Conservation (phyloP, 1,284 basidiomycete species). For the Rhodotorula glutinis region DNA sequence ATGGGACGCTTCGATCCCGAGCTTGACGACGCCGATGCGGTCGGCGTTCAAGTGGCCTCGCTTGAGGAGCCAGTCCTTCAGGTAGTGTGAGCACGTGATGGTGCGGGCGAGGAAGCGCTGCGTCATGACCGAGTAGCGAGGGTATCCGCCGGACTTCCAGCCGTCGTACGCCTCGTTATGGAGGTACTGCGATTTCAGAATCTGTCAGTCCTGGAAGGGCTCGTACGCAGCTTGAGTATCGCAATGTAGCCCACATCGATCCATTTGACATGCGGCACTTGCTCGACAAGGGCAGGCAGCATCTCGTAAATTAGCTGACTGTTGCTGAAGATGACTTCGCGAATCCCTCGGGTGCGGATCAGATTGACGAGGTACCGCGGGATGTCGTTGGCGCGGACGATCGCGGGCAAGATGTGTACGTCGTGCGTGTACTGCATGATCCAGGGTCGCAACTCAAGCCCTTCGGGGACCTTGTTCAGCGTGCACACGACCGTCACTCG, state of each 20-base stretch:
- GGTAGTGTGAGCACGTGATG: conserved; percentile 40
- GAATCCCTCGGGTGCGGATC: conserved; percentile 23
- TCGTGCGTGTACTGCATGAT: conserved; percentile 41
- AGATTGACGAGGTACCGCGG: conserved; percentile 38
- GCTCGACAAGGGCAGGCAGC: conserved; percentile 36
- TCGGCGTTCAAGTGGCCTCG: conserved; percentile 27
- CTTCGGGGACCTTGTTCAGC: conserved; percentile 33
- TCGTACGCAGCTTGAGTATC: no score
- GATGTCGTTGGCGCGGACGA: conserved; percentile 35
- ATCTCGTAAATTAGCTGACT: conserved; percentile 38
- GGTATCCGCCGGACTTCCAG: conserved; percentile 40
- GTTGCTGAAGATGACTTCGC: conserved; percentile 33
- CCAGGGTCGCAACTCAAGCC: conserved; percentile 35
- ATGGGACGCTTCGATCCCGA: conserved; percentile 36
- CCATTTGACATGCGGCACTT: conserved; percentile 36
- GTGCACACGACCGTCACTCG: conserved; percentile 39
- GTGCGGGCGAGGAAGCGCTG: conserved; percentile 40
- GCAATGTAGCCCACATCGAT: conserved; percentile 39
- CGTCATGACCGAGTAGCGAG: conserved; percentile 35
- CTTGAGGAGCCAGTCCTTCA: conserved; percentile 33
- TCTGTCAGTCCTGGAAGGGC: no score
- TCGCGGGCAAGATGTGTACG: conserved; percentile 35
- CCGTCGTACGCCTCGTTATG: conserved; percentile 41
- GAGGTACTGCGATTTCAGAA: conserved; percentile 26
- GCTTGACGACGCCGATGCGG: conserved; percentile 42